Conservation (phyloP, 1,284 basidiomycete species). For the Ganoderma boninense region DNA sequence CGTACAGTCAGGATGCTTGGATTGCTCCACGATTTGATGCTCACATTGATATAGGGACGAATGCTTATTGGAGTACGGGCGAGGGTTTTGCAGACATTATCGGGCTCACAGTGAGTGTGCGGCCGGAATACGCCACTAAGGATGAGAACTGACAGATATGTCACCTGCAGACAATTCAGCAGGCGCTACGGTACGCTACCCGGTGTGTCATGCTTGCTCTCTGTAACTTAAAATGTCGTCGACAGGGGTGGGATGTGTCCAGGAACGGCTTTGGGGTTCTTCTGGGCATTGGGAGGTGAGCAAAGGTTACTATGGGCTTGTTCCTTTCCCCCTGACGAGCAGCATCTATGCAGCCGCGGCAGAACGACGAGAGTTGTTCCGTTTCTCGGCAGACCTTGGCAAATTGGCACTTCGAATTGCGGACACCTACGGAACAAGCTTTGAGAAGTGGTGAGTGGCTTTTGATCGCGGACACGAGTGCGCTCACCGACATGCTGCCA, state of each 20-base stretch:
- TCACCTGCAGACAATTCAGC: conserved; percentile 60
- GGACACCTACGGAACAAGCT: conserved; percentile 65
- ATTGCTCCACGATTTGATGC: conserved; percentile 19
- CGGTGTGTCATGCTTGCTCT: not conserved
- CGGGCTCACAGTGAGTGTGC: conserved; percentile 63
- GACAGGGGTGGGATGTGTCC: conserved; percentile 69
- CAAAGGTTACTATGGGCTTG: not conserved
- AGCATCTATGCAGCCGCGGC: conserved; percentile 52
- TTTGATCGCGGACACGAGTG: not conserved
- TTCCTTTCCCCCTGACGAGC: not conserved
- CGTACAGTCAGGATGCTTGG: conserved; percentile 21
- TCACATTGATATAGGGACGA: conserved; percentile 51
- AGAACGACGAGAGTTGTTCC: conserved; percentile 66
- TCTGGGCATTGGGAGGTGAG: conserved; percentile 72
- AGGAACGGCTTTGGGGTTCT: conserved; percentile 72
- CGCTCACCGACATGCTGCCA: conserved; percentile 6
- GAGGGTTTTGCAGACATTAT: conserved; percentile 67
- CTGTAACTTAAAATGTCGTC: conserved; percentile 10
- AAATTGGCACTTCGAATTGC: conserved; percentile 71
- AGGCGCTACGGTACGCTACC: conserved; percentile 61
- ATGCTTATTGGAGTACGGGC: conserved; percentile 73
- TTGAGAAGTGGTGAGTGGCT: conserved; percentile 66
- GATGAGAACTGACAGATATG: conserved; percentile 6
- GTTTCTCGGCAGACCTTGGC: conserved; percentile 73
- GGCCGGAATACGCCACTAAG: conserved; percentile 14